A percentile compares a stretch with the other conserved stretches of the same genome.
Evolutionary conservation across 768 basidiomycete species (phyloP).

Genomic region (Pleurotus ostreatus): DNA sequence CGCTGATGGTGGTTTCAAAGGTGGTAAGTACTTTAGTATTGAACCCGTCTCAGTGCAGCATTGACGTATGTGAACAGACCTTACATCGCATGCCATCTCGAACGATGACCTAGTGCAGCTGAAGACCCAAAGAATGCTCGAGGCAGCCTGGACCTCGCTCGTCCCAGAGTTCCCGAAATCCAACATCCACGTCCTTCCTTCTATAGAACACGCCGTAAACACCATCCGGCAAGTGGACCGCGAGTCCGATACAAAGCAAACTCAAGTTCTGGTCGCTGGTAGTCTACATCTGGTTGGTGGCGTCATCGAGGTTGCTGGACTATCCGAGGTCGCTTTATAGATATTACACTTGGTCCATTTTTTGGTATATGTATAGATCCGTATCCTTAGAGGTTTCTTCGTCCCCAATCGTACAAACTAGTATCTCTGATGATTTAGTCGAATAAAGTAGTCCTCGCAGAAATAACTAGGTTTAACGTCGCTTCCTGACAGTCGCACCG

Average conservation of each 20-base stretch:
- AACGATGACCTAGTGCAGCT: constrained; percentile 60
- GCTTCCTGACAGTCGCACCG: constrained; percentile 28
- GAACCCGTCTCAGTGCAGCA: no score
- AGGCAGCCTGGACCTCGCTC: constrained; percentile 65
- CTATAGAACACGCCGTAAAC: constrained; percentile 86
- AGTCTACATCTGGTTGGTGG: constrained; percentile 95
- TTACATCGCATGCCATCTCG: constrained; percentile 66
- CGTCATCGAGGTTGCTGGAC: constrained; percentile 82
- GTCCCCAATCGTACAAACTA: neutral
- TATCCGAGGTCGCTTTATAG: constrained; percentile 67
- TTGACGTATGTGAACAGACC: constrained; percentile 43
- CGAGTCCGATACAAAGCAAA: constrained; percentile 17
- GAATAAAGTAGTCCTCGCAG: neutral
- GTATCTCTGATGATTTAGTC: constrained; percentile 13
- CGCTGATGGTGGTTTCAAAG: constrained; percentile 83
- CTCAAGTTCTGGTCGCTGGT: constrained; percentile 81
- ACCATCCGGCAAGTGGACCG: constrained; percentile 46
- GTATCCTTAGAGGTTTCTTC: neutral
- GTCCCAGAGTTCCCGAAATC: constrained; percentile 56
- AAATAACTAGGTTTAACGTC: constrained; percentile 12
- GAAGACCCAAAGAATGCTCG: constrained; percentile 73
- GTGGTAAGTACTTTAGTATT: constrained; percentile 46
- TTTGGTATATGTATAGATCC: neutral
- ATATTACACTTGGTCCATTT: neutral
- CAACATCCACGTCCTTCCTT: constrained; percentile 75